These are phyloP conservation scores for Kwoniella botswanensis DNA, from an alignment of 768 basidiomycete species.

Conservation along the genomic window DNA sequence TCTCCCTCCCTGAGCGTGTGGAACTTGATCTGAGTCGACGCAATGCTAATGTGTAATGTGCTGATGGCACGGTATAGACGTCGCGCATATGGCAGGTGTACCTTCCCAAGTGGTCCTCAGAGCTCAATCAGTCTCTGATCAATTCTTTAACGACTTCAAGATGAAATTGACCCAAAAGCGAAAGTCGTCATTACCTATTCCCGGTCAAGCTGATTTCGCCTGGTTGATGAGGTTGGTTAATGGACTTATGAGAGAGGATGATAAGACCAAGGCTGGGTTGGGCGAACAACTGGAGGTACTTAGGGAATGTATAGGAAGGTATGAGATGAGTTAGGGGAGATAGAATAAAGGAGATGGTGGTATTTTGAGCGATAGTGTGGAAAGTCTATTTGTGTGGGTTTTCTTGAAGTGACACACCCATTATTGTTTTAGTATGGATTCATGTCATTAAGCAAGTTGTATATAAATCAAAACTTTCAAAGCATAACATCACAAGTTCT, in stretches of 20 bases:
- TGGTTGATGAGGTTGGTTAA: constrained; percentile 64
- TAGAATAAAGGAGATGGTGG: background rate
- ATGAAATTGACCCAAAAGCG: constrained; percentile 65
- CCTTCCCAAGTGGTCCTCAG: constrained; percentile 79
- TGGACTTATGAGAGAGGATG: background rate
- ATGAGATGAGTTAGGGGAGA: constrained; percentile 1
- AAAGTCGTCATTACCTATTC: constrained; percentile 70
- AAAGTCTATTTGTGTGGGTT: too few species aligned
- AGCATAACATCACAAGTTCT: too few species aligned
- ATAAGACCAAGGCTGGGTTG: background rate
- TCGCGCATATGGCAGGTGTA: constrained; percentile 92
- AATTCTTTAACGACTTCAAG: constrained; percentile 86
- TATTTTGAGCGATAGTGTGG: too few species aligned
- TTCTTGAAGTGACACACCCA: too few species aligned
- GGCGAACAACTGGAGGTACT: constrained; percentile 9
- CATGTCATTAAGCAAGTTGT: too few species aligned
- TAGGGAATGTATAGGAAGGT: constrained; percentile 5
- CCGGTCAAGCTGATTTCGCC: constrained; percentile 86
- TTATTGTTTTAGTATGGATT: too few species aligned
- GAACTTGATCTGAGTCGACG: constrained; percentile 48
- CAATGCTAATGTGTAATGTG: background rate
- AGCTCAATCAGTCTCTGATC: constrained; percentile 82
- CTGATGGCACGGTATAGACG: constrained; percentile 56
- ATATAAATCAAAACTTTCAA: too few species aligned
- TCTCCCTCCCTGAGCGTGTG: too few species aligned